A percentile compares a stretch with the other conserved stretches of the same genome.
Conservation (phyloP, 2,329 filamentous ascomycete genomes). For the Aureobasidium sp. region DNA sequence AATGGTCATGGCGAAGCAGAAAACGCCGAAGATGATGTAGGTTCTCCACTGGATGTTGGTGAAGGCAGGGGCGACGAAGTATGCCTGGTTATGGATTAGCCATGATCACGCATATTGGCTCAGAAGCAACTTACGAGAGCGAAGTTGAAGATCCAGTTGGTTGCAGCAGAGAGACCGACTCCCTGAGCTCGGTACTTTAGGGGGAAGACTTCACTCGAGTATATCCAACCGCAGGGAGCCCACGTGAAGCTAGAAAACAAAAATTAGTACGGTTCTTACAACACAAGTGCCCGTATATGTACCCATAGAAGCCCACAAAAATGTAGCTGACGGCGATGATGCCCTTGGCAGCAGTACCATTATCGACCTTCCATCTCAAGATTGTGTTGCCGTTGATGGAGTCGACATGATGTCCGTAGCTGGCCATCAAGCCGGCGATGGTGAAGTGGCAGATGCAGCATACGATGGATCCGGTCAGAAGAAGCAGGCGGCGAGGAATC, state of each 20-base stretch:
- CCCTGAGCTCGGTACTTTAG: constrained; percentile 52
- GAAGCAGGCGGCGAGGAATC: constrained; percentile 30
- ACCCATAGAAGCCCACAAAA: constrained; percentile 53
- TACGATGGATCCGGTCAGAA: constrained; percentile 33
- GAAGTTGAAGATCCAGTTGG: constrained; percentile 36
- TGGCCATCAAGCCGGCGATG: constrained; percentile 38
- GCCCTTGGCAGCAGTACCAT: constrained; percentile 43
- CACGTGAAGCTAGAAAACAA: constrained; percentile 40
- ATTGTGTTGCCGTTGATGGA: constrained; percentile 40
- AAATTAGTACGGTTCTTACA: neutral
- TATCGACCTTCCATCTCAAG: constrained; percentile 44
- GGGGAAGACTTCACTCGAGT: constrained; percentile 57
- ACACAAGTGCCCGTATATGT: neutral
- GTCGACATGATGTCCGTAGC: constrained; percentile 33
- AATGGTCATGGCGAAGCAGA: constrained; percentile 37
- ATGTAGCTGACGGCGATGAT: constrained; percentile 59
- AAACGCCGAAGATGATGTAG: constrained; percentile 41
- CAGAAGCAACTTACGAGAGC: constrained; percentile 36
- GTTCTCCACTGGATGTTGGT: constrained; percentile 50
- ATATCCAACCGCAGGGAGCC: constrained; percentile 54
- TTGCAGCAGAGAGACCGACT: constrained; percentile 49
- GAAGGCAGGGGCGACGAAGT: constrained; percentile 53
- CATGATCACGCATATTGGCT: neutral
- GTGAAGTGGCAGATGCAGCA: constrained; percentile 41
- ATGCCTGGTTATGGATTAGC: constrained; percentile 49